phyloP scores from a whole-genome alignment of 2,329 filamentous ascomycete genomes.

The Aspergillus proliferans region DNA sequence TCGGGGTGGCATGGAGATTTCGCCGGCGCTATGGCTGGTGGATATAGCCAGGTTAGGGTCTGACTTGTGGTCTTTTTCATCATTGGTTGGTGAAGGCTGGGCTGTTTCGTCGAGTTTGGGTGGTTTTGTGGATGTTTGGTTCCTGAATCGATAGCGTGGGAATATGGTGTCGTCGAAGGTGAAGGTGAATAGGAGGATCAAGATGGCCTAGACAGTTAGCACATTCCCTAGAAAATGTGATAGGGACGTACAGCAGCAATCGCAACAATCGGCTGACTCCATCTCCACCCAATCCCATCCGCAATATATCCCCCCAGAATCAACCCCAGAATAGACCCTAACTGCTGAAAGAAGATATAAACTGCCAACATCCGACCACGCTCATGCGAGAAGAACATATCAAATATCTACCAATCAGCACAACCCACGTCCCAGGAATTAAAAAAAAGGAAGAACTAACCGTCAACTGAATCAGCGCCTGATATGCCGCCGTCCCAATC shows the following conservation, averaged over 20 bases:
- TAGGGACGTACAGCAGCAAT: constrained; percentile 21
- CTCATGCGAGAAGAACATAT: constrained; percentile 36
- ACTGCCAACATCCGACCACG: constrained; percentile 32
- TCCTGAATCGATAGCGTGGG: constrained; percentile 24
- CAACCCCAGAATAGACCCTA: constrained; percentile 33
- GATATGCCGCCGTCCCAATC: constrained; percentile 32
- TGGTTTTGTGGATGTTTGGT: not conserved
- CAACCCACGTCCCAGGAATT: not conserved
- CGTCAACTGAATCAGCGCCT: constrained; percentile 36
- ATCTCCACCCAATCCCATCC: constrained; percentile 31
- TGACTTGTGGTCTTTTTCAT: constrained; percentile 3
- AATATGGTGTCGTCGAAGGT: constrained; percentile 35
- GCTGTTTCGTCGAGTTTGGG: not conserved
- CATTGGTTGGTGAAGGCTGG: not conserved
- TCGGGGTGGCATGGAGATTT: constrained; percentile 14
- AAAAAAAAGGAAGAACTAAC: constrained; percentile 10
- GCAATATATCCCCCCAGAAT: constrained; percentile 33
- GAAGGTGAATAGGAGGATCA: constrained; percentile 24
- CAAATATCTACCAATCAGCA: constrained; percentile 24
- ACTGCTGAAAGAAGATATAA: constrained; percentile 37
- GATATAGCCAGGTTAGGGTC: constrained; percentile 5
- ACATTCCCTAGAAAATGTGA: not conserved
- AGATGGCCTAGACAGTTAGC: constrained; percentile 10
- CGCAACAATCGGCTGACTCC: constrained; percentile 27
- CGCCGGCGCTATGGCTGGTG: constrained; percentile 11